These are phyloP conservation scores for Trametes maxima DNA, from an alignment of 768 basidiomycete genomes.

Conservation along the genomic window DNA sequence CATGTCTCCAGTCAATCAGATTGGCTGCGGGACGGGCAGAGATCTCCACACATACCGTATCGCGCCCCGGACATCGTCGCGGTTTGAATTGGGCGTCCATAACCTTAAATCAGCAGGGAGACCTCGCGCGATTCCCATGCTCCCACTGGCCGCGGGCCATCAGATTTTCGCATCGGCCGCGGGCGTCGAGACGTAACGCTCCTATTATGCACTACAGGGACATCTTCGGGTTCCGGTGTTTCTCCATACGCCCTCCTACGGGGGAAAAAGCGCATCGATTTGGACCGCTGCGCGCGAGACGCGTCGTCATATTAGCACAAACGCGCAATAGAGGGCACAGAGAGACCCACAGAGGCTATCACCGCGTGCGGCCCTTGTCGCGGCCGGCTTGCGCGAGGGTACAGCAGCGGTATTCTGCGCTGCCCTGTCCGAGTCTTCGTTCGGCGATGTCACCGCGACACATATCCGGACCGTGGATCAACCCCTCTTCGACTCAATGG, in stretches of 20 bases:
- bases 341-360: constrained; percentile 15
- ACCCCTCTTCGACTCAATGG: constrained; percentile 19
- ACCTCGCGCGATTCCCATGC: constrained; percentile 21
- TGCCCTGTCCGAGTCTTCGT: background rate
- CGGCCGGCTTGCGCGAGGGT: background rate
- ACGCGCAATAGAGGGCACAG: background rate
- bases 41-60: constrained; percentile 19
- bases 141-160: constrained; percentile 18
- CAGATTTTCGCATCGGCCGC: constrained; percentile 21
- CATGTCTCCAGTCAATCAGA: constrained; percentile 21
- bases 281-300: constrained; percentile 9
- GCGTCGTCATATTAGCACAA: constrained; percentile 6
- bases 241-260: constrained; percentile 24
- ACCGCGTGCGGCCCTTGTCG: background rate
- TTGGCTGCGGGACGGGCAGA: constrained; percentile 10
- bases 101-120: constrained; percentile 19
- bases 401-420: background rate
- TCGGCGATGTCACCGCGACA: background rate
- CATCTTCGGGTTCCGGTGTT: constrained; percentile 24
- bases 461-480: constrained; percentile 13
- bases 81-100: constrained; percentile 17
- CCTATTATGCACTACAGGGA: constrained; percentile 11
- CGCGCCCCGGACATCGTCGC: constrained; percentile 10
- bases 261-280: constrained; percentile 22
- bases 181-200: constrained; percentile 9